These are phyloP conservation scores for Alternaria triticina DNA, from an alignment of 2,329 filamentous ascomycete genomes.

Conservation along the genomic window DNA sequence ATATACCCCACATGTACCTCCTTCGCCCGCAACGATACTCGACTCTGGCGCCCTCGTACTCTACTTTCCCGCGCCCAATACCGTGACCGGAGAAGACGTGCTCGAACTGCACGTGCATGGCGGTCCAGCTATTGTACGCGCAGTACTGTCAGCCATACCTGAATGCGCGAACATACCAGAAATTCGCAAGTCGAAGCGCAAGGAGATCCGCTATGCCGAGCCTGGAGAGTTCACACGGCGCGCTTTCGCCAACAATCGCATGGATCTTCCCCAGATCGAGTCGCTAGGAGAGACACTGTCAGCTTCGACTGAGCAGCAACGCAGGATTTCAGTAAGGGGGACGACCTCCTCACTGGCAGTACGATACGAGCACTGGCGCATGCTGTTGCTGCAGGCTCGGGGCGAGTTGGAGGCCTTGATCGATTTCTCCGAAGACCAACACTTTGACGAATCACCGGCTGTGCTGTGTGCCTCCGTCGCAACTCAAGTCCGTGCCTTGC, in stretches of 20 bases:
- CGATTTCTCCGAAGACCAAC: conserved; percentile 96
- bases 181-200: conserved; percentile 7
- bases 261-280: conserved; percentile 85
- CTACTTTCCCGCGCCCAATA: conserved; percentile 80
- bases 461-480: conserved; percentile 75
- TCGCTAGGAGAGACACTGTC: conserved; percentile 66
- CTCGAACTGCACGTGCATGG: conserved; percentile 96
- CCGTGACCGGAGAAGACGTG: conserved; percentile 90
- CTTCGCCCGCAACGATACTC: conserved; percentile 58
- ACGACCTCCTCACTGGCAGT: conserved; percentile 71
- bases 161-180: conserved; percentile 46
- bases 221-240: conserved; percentile 94
- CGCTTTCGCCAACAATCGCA: conserved; percentile 83
- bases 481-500: conserved; percentile 66
- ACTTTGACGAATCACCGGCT: conserved; percentile 86
- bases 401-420: conserved; percentile 95
- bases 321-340: conserved; percentile 81
- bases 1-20: conserved; percentile 60
- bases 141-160: conserved; percentile 80
- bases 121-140: conserved; percentile 84
- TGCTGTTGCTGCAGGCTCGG: conserved; percentile 76
- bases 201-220: conserved; percentile 80
- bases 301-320: conserved; percentile 88
- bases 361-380: conserved; percentile 84
- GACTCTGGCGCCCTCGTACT: conserved; percentile 83